Base-by-base conservation (phyloP, 2,329 filamentous ascomycete genomes). In the Atkinsonella hypoxylon region DNA sequence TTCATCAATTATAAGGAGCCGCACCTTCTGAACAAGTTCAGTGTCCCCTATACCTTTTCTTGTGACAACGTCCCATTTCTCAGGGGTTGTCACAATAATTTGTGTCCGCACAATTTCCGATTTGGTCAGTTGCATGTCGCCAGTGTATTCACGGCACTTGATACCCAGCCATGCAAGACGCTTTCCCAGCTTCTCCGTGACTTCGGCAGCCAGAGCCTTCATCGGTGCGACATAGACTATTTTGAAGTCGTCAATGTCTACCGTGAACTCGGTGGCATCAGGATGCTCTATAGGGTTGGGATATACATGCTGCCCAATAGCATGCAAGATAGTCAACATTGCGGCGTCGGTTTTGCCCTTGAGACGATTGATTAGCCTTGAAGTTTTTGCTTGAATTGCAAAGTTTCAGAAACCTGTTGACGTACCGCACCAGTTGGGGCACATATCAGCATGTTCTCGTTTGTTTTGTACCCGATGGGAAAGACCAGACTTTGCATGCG, bases 21-120 rank as follows among this genome's bases (percentile, higher is more conserved):
- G 82, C 22, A 98, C 93, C 65, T 98, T 98, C 61, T 98, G 93
- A 13, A 98, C 94, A 3, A 98, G 78, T 64, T 97, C 93, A 0
- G 93, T 97, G 63, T 98, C 93, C 15, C 94, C 93, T 1, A 90
- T 97, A 51, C 91, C 94, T 68, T 97, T 98, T 54, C 93, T 79
- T 3, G 93, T 98, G 5, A 98, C 88, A 1, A 98, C 93, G 65
- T 98, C 93, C 94, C 94, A 98, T 69, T 98, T 98, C 69, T 98
- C 93, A 36, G 93, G 93, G 0, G 93, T 98, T 0, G 94, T 98
- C 47, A 98, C 93, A 53, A 99, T 95, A 58, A 99, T 93, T 64
- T 98, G 93, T 0, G 93, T 98, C 56, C 90, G 84, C 15, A 96
- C 78, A 54, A 99, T 95, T 67, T 98, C 94, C 2, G 88, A 79